Evolutionary conservation across 2,329 filamentous ascomycete species (phyloP).

Genomic region (Epichloe gansuensis): DNA sequence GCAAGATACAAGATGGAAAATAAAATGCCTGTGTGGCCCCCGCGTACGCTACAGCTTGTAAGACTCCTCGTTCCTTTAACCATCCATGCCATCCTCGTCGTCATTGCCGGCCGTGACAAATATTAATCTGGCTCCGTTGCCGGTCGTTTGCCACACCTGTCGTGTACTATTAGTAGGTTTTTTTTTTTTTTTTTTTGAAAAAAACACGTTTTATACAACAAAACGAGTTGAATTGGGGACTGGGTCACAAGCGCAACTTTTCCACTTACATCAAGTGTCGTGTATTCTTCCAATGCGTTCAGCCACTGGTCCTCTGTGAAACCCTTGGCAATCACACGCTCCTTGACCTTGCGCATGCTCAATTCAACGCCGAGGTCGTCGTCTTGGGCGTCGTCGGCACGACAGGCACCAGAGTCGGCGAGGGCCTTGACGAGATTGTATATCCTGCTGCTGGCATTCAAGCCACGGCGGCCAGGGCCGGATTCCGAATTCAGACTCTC

Average conservation of each 20-base stretch:
- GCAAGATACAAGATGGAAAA: constrained; percentile 1
- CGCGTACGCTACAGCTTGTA: neutral
- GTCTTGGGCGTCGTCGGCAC: constrained; percentile 52
- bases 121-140: constrained; percentile 55
- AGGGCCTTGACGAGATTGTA: constrained; percentile 88
- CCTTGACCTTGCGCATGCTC: constrained; percentile 76
- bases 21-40: constrained; percentile 4
- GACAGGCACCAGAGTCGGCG: constrained; percentile 74
- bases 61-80: constrained; percentile 9
- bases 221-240: too few species aligned
- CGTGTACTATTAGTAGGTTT: constrained; percentile 22
- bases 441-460: constrained; percentile 78
- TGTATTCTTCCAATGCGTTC: constrained; percentile 79
- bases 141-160: constrained; percentile 68
- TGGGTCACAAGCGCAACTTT: neutral
- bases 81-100: constrained; percentile 37
- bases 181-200: neutral
- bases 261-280: constrained; percentile 65
- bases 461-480: constrained; percentile 46
- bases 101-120: constrained; percentile 52
- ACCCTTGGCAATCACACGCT: constrained; percentile 87
- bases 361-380: constrained; percentile 51
- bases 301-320: constrained; percentile 93
- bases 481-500: constrained; percentile 70
- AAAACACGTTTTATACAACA: too few species aligned